phyloP scores from a whole-genome alignment of 2,329 filamentous ascomycete genomes.

The Apiospora kogelbergensis region DNA sequence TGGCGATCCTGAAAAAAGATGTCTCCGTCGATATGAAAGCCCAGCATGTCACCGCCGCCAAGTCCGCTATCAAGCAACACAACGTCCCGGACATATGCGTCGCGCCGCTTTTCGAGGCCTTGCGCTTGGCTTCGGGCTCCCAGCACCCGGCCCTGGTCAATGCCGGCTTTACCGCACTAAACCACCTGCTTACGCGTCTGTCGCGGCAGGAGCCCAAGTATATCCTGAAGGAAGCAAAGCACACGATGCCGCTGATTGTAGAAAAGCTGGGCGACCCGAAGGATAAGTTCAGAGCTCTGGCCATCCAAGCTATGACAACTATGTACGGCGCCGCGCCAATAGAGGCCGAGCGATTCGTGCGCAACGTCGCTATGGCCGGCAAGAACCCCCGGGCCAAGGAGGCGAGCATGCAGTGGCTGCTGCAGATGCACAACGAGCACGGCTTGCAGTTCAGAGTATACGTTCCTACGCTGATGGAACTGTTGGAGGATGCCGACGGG shows the following conservation, averaged over 20 bases:
- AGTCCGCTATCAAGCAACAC: conserved; percentile 89
- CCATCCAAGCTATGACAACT: conserved; percentile 73
- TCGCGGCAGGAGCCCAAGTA: conserved; percentile 80
- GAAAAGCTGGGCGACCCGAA: conserved; percentile 88
- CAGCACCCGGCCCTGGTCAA: conserved; percentile 77
- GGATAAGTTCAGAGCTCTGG: conserved; percentile 77
- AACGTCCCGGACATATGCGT: conserved; percentile 78
- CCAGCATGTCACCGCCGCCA: conserved; percentile 69
- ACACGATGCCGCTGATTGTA: conserved; percentile 72
- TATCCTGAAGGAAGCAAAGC: conserved; percentile 67
- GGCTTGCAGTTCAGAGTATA: conserved; percentile 80
- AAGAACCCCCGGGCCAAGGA: conserved; percentile 86
- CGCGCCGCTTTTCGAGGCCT: conserved; percentile 75
- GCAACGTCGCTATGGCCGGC: conserved; percentile 74
- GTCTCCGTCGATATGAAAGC: conserved; percentile 70
- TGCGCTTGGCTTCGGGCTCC: conserved; percentile 72
- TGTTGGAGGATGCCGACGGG: conserved; percentile 87
- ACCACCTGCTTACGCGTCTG: conserved; percentile 83
- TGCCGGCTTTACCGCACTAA: conserved; percentile 83
- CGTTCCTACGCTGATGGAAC: conserved; percentile 78
- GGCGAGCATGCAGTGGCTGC: conserved; percentile 79
- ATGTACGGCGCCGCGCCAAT: conserved; percentile 67
- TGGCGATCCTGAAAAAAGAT: conserved; percentile 57
- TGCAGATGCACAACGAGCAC: conserved; percentile 80
- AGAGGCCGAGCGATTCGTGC: conserved; percentile 79